Evolutionary conservation across 257 asterid species (phyloP), one percentile per base, ranked within the genome.

Genomic region (Scutellaria baicalensis): DNA sequence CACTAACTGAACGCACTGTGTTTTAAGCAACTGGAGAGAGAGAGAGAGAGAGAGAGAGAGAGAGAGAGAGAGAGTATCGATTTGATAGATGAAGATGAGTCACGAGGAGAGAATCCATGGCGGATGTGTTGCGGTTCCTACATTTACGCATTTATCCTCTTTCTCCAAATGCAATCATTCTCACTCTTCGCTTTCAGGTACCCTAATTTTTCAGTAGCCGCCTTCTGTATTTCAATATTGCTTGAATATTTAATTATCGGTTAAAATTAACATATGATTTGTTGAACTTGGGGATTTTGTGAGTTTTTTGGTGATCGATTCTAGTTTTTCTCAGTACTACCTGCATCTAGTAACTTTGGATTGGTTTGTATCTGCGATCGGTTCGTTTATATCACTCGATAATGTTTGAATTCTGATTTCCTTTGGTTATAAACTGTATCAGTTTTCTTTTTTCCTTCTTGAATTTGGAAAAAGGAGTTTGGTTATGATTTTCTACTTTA

Each of bases 41-140:
- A 23, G 27, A 23, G 27, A 23, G 27, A 23, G 27, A 23, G 27
- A 27, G 33, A 27, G 3, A 27, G 33, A 23, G 27, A 23, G 27
- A 23, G 27, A 23, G 27, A 23, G 27, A 23, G 27, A 27, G 33
- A 27, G 3, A 27, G 33, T n/a, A n/a, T n/a, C n/a, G n/a, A n/a
- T n/a, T n/a, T n/a, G n/a, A n/a, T n/a, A n/a, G 66, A 33, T 45
- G 73, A 62, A 55, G 21, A 82, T 82, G 84, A 65, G 33, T 27
- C 33, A 3, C 4, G 77, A 76, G 17, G 80, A 66, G 47, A 82
- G 82, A 59, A 63, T 17, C 39, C 76, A 70, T 16, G 84, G 80
- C 75, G 78, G 84, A 39, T 76, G 82, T 67, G 57, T 82, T 56
- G 72, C 85, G 27, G 72, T 68, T 71, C 81, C 66, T n/a, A 14